Conservation (phyloP, 2,329 filamentous ascomycete species). For the Cercospora sesami region DNA sequence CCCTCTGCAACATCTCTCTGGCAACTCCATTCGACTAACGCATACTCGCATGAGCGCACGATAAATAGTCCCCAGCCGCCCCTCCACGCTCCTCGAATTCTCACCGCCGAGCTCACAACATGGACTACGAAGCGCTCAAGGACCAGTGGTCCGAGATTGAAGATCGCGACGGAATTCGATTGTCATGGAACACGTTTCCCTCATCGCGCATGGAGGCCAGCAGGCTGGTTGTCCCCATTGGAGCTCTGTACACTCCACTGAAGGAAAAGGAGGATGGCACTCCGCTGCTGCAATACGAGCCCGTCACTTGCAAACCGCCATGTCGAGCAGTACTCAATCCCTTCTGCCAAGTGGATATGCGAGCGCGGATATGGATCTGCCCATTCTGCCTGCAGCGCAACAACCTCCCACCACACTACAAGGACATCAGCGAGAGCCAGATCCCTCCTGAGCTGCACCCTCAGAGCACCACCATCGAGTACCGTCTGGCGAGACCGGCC, state of each 20-base stretch:
- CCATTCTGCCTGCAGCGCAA: conserved; percentile 85
- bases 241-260: conserved; percentile 89
- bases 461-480: conserved; percentile 85
- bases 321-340: conserved; percentile 96
- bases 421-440: conserved; percentile 80
- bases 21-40: background rate
- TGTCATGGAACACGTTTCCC: conserved; percentile 99
- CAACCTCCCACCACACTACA: conserved; percentile 80
- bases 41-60: conserved; percentile 20
- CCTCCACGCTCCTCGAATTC: conserved; percentile 14
- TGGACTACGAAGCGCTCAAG: conserved; percentile 93
- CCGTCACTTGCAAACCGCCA: conserved; percentile 92
- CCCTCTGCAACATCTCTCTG: background rate
- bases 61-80: conserved; percentile 13
- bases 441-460: conserved; percentile 82
- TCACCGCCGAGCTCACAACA: conserved; percentile 44
- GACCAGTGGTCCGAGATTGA: conserved; percentile 96
- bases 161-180: conserved; percentile 89
- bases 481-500: conserved; percentile 76
- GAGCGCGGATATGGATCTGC: conserved; percentile 83
- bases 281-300: conserved; percentile 89
- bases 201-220: conserved; percentile 82
- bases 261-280: conserved; percentile 86
- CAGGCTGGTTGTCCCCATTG: conserved; percentile 71
- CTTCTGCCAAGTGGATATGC: conserved; percentile 86